Evolutionary conservation across 139 green algal species (phyloP), one percentile per base, ranked within the genome.

Genomic region (Chlorella sp.): DNA sequence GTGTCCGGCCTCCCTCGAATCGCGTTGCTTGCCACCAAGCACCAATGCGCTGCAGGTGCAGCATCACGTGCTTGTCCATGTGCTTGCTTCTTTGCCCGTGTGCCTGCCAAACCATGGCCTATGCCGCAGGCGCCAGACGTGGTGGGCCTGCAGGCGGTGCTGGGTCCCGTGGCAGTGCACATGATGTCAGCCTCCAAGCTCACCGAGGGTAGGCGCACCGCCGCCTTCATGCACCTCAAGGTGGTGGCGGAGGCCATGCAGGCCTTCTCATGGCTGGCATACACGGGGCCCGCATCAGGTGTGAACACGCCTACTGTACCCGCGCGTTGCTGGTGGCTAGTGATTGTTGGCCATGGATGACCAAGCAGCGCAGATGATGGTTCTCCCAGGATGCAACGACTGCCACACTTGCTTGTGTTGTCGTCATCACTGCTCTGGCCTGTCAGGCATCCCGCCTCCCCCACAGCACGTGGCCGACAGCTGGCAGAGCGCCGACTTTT

Each of bases 401-500:
- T n/a, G n/a, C n/a, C n/a, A n/a, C n/a, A n/a, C n/a, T n/a, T 36
- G 35, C 26, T 36, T 5, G 34, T 5, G 6, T 62, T 69, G 26
- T 49, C 5, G 29, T 42, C 14, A n/a, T 62, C 26, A 27, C 1
- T 69, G 75, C n/a, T n/a, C n/a, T n/a, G n/a, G n/a, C n/a, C n/a
- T n/a, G n/a, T n/a, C 81, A 91, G 91, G 91, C 42, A 85, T 98
- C 74, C 80, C 64, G 22, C 65, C 83, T 22, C 93, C 93, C 2
- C 67, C 80, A 0, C 81, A 90, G 79, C 88, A 93, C 35, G 88
- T 98, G 17, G 77, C 87, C 3, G 91, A 98, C 42, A 73, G 35
- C 31, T 93, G 82, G 89, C 82, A 91, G 24, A 73, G 78, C 22
- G 90, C 93, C 2, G 91, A 98, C 74, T 98, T 98, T 72, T 98